phyloP scores from a whole-genome alignment of 768 basidiomycete genomes.

The Suillus weaverae region DNA sequence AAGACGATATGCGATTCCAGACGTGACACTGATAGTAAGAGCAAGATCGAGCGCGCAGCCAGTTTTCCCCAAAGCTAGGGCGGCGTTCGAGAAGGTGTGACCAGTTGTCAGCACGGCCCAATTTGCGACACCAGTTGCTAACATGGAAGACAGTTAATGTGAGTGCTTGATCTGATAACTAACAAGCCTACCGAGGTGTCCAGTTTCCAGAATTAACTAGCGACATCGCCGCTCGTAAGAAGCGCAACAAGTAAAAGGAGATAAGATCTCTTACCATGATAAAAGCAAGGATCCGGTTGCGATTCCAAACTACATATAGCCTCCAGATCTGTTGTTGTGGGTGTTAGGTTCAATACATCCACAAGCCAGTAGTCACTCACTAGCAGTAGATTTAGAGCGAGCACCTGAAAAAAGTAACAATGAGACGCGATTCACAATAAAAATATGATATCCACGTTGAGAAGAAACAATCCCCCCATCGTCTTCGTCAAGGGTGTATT shows the following conservation, averaged over 20 bases:
- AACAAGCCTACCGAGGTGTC: neutral
- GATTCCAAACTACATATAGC: slow-evolving; percentile 3
- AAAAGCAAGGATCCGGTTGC: neutral
- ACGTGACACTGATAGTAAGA: slow-evolving; percentile 14
- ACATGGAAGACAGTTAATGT: neutral
- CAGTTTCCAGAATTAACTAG: slow-evolving; percentile 5
- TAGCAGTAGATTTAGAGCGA: slow-evolving; percentile 6
- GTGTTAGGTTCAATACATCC: neutral
- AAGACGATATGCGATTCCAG: slow-evolving; percentile 15
- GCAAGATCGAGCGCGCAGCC: slow-evolving; percentile 13
- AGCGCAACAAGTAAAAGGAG: neutral
- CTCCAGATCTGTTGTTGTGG: slow-evolving; percentile 5
- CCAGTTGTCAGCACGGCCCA: neutral
- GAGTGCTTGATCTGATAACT: neutral
- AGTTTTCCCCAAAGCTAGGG: neutral
- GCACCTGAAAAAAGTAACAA: neutral
- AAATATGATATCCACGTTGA: neutral
- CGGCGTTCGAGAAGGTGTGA: neutral
- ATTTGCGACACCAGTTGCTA: neutral
- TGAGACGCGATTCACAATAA: neutral
- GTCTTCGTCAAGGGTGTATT: neutral
- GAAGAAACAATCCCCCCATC: slow-evolving; percentile 6
- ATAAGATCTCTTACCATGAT: neutral
- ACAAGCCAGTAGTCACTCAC: neutral
- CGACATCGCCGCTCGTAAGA: neutral